Evolutionary conservation across 2,329 filamentous ascomycete genomes (phyloP), one percentile per base, ranked within the genome.

Genomic region (Ophiostoma novo-ulmi): DNA sequence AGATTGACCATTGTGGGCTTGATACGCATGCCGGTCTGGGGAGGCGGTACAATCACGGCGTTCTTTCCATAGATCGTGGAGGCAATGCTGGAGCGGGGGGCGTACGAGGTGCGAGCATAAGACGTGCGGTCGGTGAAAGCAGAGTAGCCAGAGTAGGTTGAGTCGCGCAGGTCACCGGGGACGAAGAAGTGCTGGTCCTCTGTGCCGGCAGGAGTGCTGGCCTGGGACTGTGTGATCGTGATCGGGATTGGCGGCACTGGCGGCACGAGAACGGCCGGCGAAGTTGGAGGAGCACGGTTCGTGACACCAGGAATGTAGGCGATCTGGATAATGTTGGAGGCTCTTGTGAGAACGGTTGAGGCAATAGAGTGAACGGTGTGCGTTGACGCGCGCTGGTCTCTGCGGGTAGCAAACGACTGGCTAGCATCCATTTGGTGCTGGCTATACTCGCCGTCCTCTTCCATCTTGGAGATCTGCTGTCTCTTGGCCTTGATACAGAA

Each of bases 271-370:
- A 93, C 82, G 55, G 88, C 89, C 3, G 92, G 92, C 0, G 93
- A 94, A n/a, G 91, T 89, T 5, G 92, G 91, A 8, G 90, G 89
- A 14, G 94, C 93, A 75, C 94, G 88, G 81, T 97, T 97, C 72
- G 93, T 97, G 76, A 98, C 94, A 72, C 95, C 95, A 17, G 95
- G 95, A 75, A 99, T 98, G 80, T 98, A 99, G 70, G 95, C 95
- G 80, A 99, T 99, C 81, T 98, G 95, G 76, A 99, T 99, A 78
- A 99, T 94, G 82, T 99, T 99, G 77, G 95, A 98, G 67, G 95
- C 95, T 73, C 95, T 89, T 22, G 95, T 98, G 72, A 97, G 87
- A 72, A 98, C 93, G 36, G 94, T 98, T 11, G 94, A 97, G 20
- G 95, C 95, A 78, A 99, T 93, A 14, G 94, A 98, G 76, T 91